These are phyloP conservation scores for Mimosa bimucronata DNA, from an alignment of 306 rosid species.

Conservation along the genomic window DNA sequence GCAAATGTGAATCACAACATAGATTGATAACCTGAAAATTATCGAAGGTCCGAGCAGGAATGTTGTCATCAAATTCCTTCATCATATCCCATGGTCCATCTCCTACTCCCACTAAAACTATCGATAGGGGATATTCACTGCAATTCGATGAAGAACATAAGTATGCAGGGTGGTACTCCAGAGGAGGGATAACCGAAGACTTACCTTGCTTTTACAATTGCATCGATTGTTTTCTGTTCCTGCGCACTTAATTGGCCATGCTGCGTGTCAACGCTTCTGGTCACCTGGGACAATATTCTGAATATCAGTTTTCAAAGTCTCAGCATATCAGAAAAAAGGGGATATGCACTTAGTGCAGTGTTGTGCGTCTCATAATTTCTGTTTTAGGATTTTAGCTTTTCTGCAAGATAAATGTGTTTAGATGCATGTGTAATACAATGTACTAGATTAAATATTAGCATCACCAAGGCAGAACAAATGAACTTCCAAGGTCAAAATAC, in stretches of 20 bases:
- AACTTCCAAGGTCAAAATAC: background rate
- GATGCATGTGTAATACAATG: constrained; percentile 1
- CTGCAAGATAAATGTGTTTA: background rate
- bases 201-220: constrained; percentile 93
- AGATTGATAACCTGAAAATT: constrained; percentile 72
- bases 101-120: constrained; percentile 89
- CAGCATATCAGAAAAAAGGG: background rate
- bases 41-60: constrained; percentile 84
- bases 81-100: constrained; percentile 98
- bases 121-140: constrained; percentile 84
- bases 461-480: constrained; percentile 27
- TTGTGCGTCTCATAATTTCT: constrained; percentile 10
- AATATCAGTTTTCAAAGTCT: constrained; percentile 17
- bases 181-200: constrained; percentile 21
- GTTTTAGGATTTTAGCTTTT: constrained; percentile 7
- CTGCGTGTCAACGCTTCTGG: constrained; percentile 77
- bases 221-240: constrained; percentile 77
- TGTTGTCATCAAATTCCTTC: constrained; percentile 87
- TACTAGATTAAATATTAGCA: background rate
- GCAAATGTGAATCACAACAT: constrained; percentile 26
- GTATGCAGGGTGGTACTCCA: constrained; percentile 29
- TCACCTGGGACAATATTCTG: constrained; percentile 57
- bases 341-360: background rate
- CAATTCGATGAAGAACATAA: constrained; percentile 38
- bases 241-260: constrained; percentile 71